These are phyloP conservation scores for Peltaster fructicola DNA, from an alignment of 2,329 filamentous ascomycete genomes.

Conservation along the genomic window DNA sequence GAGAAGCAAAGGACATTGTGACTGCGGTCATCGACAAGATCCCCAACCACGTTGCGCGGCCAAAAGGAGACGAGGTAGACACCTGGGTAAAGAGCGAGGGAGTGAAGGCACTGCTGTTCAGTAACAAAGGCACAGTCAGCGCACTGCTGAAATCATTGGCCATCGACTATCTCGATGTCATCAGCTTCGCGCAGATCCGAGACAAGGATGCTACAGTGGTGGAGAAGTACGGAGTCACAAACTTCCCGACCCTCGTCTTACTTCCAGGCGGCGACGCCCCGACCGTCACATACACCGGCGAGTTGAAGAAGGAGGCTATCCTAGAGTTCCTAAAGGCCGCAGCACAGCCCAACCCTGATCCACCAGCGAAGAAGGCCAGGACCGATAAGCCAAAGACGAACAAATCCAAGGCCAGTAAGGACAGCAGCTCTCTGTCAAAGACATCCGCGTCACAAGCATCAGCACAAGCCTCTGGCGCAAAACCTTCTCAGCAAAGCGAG, in stretches of 20 bases:
- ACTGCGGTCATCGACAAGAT: constrained; percentile 75
- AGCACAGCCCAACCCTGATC: constrained; percentile 62
- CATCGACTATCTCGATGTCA: constrained; percentile 71
- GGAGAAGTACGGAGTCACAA: constrained; percentile 55
- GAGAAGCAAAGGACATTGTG: constrained; percentile 72
- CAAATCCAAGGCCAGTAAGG: constrained; percentile 26
- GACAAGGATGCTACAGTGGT: constrained; percentile 59
- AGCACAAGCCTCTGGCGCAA: constrained; percentile 28
- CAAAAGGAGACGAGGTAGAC: constrained; percentile 65
- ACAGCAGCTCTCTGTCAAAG: constrained; percentile 31
- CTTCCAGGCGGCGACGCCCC: constrained; percentile 54
- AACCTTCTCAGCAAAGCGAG: constrained; percentile 32
- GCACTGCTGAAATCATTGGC: constrained; percentile 68
- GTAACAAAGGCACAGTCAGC: constrained; percentile 77
- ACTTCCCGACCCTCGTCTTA: constrained; percentile 67
- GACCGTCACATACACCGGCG: constrained; percentile 57
- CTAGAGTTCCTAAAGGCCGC: constrained; percentile 66
- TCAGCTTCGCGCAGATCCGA: constrained; percentile 67
- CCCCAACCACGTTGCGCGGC: constrained; percentile 70
- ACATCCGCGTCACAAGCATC: constrained; percentile 35
- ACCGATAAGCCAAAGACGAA: constrained; percentile 28
- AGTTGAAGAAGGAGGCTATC: constrained; percentile 70
- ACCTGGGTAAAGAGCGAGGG: constrained; percentile 52
- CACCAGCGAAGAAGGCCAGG: constrained; percentile 32
- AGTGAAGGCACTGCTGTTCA: constrained; percentile 81